These are phyloP conservation scores for Xylariaceae sp. DNA, from an alignment of 2,329 filamentous ascomycete species.

Conservation along the genomic window DNA sequence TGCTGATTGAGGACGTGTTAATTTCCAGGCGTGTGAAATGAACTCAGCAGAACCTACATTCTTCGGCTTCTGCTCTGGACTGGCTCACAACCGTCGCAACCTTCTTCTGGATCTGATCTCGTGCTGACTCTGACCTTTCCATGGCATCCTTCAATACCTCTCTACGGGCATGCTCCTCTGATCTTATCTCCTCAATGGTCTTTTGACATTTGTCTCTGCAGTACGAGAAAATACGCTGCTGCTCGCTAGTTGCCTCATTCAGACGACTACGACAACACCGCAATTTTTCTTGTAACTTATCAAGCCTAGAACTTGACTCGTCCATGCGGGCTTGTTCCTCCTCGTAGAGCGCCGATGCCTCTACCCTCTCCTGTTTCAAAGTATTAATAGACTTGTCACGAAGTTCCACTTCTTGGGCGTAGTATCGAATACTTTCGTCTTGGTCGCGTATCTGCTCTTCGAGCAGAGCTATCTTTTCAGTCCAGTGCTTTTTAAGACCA, in stretches of 20 bases:
- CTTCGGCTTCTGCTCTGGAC: conserved; percentile 6
- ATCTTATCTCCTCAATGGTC: conserved; percentile 29
- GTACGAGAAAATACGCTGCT: conserved; percentile 38
- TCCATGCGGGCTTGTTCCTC: neutral
- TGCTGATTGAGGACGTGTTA: conserved; percentile 17
- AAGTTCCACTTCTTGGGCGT: neutral
- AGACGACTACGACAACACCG: conserved; percentile 33
- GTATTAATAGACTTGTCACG: neutral
- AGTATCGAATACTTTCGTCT: neutral
- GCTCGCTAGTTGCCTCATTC: conserved; percentile 42
- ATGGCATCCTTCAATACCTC: conserved; percentile 26
- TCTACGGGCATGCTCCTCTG: conserved; percentile 28
- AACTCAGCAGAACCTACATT: neutral
- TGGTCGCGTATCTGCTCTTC: conserved; percentile 9
- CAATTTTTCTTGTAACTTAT: conserved; percentile 31
- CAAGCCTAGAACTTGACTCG: conserved; percentile 13
- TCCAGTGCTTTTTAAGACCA: conserved; percentile 11
- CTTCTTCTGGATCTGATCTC: conserved; percentile 13
- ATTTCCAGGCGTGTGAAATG: neutral
- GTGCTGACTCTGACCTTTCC: conserved; percentile 7
- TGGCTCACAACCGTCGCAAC: conserved; percentile 10
- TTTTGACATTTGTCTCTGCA: conserved; percentile 30
- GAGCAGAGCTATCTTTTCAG: conserved; percentile 24
- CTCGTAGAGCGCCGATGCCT: neutral
- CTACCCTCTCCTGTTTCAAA: neutral